Percentiles rank a stretch among this genome's conserved stretches.
Evolutionary conservation across 768 basidiomycete genomes (phyloP).

Genomic region (Chalciporus pseudorubinellus): DNA sequence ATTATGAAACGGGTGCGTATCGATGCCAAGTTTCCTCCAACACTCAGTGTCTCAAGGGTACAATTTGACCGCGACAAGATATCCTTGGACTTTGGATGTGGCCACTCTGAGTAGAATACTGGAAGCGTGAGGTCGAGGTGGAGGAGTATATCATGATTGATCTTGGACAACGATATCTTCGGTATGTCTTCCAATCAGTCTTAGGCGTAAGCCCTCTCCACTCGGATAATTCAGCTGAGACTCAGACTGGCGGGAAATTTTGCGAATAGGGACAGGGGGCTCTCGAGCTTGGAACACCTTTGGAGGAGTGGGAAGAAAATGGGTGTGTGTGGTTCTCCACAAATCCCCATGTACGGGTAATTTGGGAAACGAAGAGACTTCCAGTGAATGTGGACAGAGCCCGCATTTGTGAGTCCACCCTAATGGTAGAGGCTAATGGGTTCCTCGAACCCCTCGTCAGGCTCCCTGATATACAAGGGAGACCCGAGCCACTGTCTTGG

Average conservation of each 20-base stretch:
- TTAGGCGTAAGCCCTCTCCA: not conserved
- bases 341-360: slow-evolving; percentile 5
- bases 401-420: slow-evolving; percentile 19
- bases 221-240: slow-evolving; percentile 14
- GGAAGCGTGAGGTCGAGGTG: not conserved
- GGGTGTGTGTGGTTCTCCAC: slow-evolving; percentile 14
- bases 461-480: slow-evolving; percentile 30
- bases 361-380: slow-evolving; percentile 6
- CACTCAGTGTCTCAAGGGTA: not conserved
- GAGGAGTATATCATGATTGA: not conserved
- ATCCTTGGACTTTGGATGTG: not conserved
- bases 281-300: slow-evolving; percentile 19
- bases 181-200: not conserved
- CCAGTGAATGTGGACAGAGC: slow-evolving; percentile 21
- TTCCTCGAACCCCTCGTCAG: not conserved
- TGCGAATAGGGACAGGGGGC: slow-evolving; percentile 1
- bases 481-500: slow-evolving; percentile 52
- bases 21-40: not conserved
- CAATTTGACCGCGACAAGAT: not conserved
- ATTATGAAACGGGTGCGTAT: no score
- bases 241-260: not conserved
- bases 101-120: not conserved
- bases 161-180: not conserved
- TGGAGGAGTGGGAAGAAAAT: slow-evolving; percentile 13
- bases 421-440: slow-evolving; percentile 10